Percentiles rank a stretch among this genome's conserved stretches.
These are phyloP conservation scores for Domatiomyces catenatus DNA, from an alignment of 2,329 filamentous ascomycete species.

Conservation along the genomic window DNA sequence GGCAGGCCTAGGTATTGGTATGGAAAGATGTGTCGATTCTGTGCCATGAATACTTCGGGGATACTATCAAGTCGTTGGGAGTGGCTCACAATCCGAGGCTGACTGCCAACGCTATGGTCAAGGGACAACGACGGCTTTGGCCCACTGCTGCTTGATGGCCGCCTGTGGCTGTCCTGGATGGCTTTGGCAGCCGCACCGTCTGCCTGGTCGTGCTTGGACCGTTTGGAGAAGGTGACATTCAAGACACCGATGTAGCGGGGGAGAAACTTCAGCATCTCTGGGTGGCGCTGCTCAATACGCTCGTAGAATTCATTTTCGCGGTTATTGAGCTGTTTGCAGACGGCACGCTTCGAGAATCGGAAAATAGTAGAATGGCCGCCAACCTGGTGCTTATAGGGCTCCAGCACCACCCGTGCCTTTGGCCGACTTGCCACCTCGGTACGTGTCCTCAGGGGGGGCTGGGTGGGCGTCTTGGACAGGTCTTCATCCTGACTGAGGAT, in stretches of 20 bases:
- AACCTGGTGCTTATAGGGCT: constrained; percentile 94
- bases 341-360: constrained; percentile 83
- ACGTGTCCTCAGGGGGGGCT: constrained; percentile 15
- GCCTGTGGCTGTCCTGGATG: neutral
- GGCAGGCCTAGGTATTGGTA: constrained; percentile 60
- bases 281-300: constrained; percentile 79
- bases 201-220: constrained; percentile 41
- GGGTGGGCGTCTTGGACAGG: constrained; percentile 20
- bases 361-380: constrained; percentile 93
- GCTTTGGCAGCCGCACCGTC: neutral
- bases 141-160: neutral
- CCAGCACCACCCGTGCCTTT: constrained; percentile 82
- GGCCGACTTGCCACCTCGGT: constrained; percentile 30
- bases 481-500: constrained; percentile 42
- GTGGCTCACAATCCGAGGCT: constrained; percentile 50
- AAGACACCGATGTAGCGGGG: constrained; percentile 94
- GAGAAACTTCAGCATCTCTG: constrained; percentile 76
- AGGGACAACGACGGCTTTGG: neutral
- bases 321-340: constrained; percentile 97
- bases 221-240: constrained; percentile 88
- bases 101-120: constrained; percentile 14
- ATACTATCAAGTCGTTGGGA: constrained; percentile 60
- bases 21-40: constrained; percentile 86
- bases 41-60: constrained; percentile 82
- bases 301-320: constrained; percentile 98